These are phyloP conservation scores for Nicotiana noctiflora DNA, from an alignment of 257 asterid species.

Conservation along the genomic window DNA sequence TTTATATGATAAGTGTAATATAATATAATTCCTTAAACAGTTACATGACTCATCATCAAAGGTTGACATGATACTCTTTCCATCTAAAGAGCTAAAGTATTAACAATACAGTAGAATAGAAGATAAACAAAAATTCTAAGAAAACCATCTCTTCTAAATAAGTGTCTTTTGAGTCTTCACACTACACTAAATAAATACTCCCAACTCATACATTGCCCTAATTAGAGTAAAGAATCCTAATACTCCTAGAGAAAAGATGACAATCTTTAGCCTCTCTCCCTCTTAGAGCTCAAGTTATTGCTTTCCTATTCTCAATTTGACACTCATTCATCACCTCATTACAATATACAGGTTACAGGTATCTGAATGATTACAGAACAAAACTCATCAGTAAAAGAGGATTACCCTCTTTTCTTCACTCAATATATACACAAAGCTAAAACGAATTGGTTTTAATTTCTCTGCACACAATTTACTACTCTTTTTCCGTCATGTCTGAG, in stretches of 20 bases:
- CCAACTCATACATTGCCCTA: neutral
- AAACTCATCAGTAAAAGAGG: conserved; percentile 10
- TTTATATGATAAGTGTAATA: neutral
- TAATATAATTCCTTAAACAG: neutral
- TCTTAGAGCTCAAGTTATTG: conserved; percentile 13
- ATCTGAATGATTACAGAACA: neutral
- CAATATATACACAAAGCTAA: conserved; percentile 22
- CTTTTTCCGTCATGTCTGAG: neutral
- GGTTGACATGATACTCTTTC: neutral
- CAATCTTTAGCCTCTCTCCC: conserved; percentile 2
- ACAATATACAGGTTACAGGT: conserved; percentile 15
- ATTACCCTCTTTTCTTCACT: neutral
- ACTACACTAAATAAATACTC: neutral
- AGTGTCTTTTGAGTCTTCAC: neutral
- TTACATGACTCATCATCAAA: neutral
- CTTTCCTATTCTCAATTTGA: neutral
- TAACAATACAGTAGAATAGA: neutral
- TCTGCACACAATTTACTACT: neutral
- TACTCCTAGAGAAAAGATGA: neutral
- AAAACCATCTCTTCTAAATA: conserved; percentile 12
- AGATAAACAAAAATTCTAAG: neutral
- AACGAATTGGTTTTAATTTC: neutral
- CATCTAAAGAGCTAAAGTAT: neutral
- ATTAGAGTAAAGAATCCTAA: neutral
- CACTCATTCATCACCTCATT: conserved; percentile 16